Conservation (phyloP, 208 protist genomes). For the Acanthamoeba triangularis region DNA sequence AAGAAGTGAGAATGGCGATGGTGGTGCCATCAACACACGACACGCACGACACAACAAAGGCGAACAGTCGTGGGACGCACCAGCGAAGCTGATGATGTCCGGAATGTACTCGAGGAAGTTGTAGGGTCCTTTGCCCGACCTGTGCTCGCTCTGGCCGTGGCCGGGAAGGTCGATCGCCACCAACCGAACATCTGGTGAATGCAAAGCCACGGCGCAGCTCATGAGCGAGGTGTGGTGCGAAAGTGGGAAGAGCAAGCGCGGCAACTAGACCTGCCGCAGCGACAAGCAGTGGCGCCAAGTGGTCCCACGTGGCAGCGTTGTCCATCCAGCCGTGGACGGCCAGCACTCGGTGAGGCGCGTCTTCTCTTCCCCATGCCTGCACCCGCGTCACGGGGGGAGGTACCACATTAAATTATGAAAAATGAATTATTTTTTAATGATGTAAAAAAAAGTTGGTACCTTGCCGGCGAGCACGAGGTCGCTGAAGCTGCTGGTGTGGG, state of each 20-base stretch:
- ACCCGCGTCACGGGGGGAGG: too few relatives aligned
- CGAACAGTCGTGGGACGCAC: background rate
- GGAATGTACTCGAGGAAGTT: conserved; percentile 57
- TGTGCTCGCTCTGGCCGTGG: conserved; percentile 12
- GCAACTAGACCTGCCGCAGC: background rate
- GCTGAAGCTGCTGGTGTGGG: background rate
- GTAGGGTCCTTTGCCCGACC: background rate
- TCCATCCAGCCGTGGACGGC: conserved; percentile 58
- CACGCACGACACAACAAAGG: background rate
- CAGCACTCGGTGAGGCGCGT: background rate
- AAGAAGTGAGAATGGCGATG: background rate
- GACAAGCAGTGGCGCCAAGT: conserved; percentile 30
- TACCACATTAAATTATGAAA: too few relatives aligned
- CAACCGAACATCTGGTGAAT: background rate
- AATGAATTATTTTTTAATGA: too few relatives aligned
- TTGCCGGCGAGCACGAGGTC: background rate
- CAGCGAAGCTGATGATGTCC: conserved; percentile 49
- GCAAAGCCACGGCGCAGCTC: background rate
- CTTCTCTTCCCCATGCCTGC: conserved; percentile 32
- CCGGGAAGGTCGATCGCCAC: conserved; percentile 35
- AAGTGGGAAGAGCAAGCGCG: too few relatives aligned
- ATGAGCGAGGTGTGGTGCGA: background rate
- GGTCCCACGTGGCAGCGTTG: conserved; percentile 43
- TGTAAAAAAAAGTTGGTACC: too few relatives aligned
- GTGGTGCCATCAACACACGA: background rate